A percentile compares a stretch with the other conserved stretches of the same genome.
Evolutionary conservation across 75 land plant genomes (phyloP).

Genomic region (Cunninghamia lanceolata): DNA sequence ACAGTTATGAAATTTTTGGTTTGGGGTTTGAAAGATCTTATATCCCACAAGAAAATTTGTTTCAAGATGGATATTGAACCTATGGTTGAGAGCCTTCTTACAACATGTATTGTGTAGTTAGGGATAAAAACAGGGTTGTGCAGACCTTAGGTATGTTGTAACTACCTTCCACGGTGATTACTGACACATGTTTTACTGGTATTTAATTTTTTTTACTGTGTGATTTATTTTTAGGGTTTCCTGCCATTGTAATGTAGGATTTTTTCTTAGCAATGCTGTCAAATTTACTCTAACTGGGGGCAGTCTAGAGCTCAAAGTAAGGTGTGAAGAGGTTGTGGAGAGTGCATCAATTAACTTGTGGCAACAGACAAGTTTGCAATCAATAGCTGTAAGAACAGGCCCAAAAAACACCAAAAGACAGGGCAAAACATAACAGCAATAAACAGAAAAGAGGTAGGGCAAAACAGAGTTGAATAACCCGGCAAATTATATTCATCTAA

Average conservation of each 20-base stretch:
- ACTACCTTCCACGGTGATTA: background rate
- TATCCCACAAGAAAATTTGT: conserved; percentile 25
- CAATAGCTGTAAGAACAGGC: too few relatives aligned
- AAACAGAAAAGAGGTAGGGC: too few relatives aligned
- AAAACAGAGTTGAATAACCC: too few relatives aligned
- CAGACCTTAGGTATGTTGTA: conserved; percentile 37
- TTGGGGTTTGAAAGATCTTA: conserved; percentile 42
- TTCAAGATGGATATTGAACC: conserved; percentile 35
- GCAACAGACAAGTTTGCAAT: background rate
- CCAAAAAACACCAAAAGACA: too few relatives aligned
- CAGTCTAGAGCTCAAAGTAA: conserved; percentile 26
- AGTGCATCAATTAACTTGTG: background rate
- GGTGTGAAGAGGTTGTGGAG: conserved; percentile 27
- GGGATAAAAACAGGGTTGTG: conserved; percentile 39
- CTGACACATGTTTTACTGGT: background rate
- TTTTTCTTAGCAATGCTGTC: too few relatives aligned
- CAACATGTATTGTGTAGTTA: conserved; percentile 20
- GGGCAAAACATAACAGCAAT: too few relatives aligned
- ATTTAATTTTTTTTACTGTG: background rate
- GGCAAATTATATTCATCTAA: too few relatives aligned
- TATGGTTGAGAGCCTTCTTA: conserved; percentile 22
- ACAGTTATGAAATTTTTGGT: conserved; percentile 32
- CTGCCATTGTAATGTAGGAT: conserved; percentile 17
- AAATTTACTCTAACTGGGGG: conserved; percentile 41
- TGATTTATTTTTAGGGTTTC: background rate